Base-by-base conservation (phyloP, 192 early-diverging fungal species). In the Glomus cerebriforme region DNA sequence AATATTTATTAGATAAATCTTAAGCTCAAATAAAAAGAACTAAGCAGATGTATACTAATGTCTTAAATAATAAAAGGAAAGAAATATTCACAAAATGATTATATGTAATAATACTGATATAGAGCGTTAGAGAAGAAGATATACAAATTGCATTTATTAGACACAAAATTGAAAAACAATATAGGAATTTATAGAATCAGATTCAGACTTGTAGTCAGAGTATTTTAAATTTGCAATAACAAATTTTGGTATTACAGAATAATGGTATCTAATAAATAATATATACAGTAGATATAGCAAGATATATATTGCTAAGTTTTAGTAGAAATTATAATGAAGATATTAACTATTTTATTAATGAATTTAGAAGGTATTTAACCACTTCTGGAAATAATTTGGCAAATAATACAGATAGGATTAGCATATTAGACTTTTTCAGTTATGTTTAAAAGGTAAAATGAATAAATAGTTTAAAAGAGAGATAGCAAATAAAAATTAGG, bases 311-410 rank as follows among this genome's bases (percentile, higher is more conserved):
- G 17, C 67, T 26, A 69, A 69, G 31, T 29, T 34, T 69, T 69
- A 5, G 34, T 31, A 26, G 67, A 19, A 34, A 15, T 26, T 22
- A 22, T 12, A 13, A 31, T 22, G 13, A 69, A 39, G 32, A 69
- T 24, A 24, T 63, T n/a, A 8, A 63, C 62, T 63, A 63, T 63
- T 63, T 63, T 63, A 63, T 31, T 13, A 63, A 63, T 63, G 22
- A 63, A 31, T 63, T 63, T 8, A 24, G 24, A 31, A 32, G 31
- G 31, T 26, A 64, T 64, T 32, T 32, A 64, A 32, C 63, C 1
- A 22, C 31, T 12, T 64, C 31, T 64, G 31, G 26, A 64, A 26
- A 32, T 7, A 32, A 64, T 64, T 64, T 64, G 6, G 63, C 63
- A 63, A 31, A 32, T 26, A 26, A 64, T 64, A 7, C 26, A 64